A percentile compares a stretch with the other conserved stretches of the same genome.
These are phyloP conservation scores for Cladosporium sp. DNA, from an alignment of 2,329 filamentous ascomycete genomes.

Conservation along the genomic window DNA sequence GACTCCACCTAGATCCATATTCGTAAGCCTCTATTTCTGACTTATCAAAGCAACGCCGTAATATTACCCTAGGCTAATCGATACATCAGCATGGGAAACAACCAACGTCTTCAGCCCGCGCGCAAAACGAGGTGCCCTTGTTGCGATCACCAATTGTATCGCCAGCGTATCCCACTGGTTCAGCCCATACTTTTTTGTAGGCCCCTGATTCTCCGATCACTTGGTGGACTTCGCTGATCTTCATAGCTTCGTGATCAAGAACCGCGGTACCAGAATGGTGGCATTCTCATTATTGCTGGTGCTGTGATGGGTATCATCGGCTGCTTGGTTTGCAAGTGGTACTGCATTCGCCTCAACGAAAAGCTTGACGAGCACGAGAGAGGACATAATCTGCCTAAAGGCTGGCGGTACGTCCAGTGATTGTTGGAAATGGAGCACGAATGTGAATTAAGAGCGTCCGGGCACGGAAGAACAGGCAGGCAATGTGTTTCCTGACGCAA, in stretches of 20 bases:
- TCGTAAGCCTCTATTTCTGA: too few species aligned
- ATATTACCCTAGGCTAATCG: too few species aligned
- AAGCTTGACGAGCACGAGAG: slow-evolving; percentile 23
- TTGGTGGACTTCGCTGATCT: too few species aligned
- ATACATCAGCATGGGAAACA: slow-evolving; percentile 43
- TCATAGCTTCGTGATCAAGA: not conserved
- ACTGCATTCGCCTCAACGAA: slow-evolving; percentile 26
- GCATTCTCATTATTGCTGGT: slow-evolving; percentile 26
- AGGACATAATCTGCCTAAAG: slow-evolving; percentile 26
- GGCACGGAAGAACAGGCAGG: too few species aligned
- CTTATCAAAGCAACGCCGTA: too few species aligned
- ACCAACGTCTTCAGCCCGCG: slow-evolving; percentile 39
- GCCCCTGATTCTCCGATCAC: not conserved
- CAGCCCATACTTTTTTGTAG: slow-evolving; percentile 35
- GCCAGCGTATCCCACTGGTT: slow-evolving; percentile 40
- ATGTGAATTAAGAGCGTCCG: too few species aligned
- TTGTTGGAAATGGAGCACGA: too few species aligned
- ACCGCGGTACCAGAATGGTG: slow-evolving; percentile 3
- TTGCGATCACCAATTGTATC: slow-evolving; percentile 41
- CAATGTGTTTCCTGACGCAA: too few species aligned
- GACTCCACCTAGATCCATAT: too few species aligned
- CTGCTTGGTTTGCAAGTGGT: slow-evolving; percentile 21
- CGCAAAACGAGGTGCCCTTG: slow-evolving; percentile 39
- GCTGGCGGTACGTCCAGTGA: slow-evolving; percentile 24
- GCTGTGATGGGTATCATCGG: slow-evolving; percentile 18